These are phyloP conservation scores for Amanita exitialis DNA, from an alignment of 768 basidiomycete genomes.

Conservation along the genomic window DNA sequence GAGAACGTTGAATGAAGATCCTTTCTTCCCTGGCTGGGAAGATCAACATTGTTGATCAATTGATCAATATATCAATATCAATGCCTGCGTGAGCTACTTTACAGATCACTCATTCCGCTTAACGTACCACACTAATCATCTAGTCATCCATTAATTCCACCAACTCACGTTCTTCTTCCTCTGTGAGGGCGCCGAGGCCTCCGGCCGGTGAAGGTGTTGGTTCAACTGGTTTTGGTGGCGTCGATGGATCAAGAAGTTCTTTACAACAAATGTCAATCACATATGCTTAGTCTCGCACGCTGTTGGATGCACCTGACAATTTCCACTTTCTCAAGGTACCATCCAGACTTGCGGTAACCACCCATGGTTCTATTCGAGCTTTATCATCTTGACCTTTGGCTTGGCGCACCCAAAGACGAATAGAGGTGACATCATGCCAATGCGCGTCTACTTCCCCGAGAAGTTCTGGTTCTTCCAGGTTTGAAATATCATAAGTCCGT, in stretches of 20 bases:
- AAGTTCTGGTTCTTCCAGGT: conserved; percentile 55
- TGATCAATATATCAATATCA: no score
- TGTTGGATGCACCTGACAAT: conserved; percentile 40
- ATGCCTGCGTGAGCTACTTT: not conserved
- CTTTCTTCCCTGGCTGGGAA: conserved; percentile 41
- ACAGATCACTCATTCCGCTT: not conserved
- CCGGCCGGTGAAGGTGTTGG: conserved; percentile 9
- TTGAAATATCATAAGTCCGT: conserved; percentile 69
- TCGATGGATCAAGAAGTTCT: conserved; percentile 30
- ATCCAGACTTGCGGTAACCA: conserved; percentile 79
- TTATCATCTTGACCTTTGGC: conserved; percentile 26
- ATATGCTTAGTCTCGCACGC: not conserved
- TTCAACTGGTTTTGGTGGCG: conserved; percentile 1
- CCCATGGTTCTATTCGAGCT: conserved; percentile 62
- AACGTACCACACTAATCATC: conserved; percentile 13
- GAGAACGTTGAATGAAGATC: conserved; percentile 38
- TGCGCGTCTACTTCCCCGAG: conserved; percentile 77
- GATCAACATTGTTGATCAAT: not conserved
- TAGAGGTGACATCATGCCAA: conserved; percentile 77
- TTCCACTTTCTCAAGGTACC: conserved; percentile 83
- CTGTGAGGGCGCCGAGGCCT: conserved; percentile 45
- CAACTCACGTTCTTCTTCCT: conserved; percentile 85
- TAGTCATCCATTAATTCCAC: conserved; percentile 53
- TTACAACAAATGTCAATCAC: not conserved
- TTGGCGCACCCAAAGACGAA: conserved; percentile 62